These are phyloP conservation scores for Vitellaria paradoxa DNA, from an alignment of 179 eudicot species.

Conservation along the genomic window DNA sequence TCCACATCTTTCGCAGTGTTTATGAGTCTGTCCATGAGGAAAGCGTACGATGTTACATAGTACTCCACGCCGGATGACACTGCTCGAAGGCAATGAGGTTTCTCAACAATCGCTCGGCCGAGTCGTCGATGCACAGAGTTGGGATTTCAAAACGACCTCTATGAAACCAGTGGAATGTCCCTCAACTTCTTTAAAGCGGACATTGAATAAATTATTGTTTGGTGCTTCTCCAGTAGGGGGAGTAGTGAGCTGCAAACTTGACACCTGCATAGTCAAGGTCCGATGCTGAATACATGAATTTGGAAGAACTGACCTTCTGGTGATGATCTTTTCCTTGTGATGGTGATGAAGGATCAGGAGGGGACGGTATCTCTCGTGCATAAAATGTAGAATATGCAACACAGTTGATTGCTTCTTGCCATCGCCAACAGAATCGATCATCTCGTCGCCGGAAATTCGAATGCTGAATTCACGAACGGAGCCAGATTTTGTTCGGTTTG, in stretches of 20 bases:
- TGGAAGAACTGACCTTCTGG: no score
- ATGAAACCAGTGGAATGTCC: not conserved
- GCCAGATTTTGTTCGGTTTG: no score
- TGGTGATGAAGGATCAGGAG: no score
- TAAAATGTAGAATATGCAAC: not conserved
- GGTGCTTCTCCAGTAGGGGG: no score
- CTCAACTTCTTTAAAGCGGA: not conserved
- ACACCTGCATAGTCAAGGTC: not conserved
- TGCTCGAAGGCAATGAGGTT: constrained; percentile 15
- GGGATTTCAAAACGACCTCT: constrained; percentile 6
- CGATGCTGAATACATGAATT: not conserved
- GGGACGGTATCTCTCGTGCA: not conserved
- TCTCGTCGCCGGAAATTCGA: no score
- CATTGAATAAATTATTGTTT: not conserved
- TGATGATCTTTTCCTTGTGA: no score
- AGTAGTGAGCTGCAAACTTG: not conserved
- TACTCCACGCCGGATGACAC: not conserved
- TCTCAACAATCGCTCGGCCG: not conserved
- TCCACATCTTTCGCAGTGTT: not conserved
- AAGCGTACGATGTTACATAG: not conserved
- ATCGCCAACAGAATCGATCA: not conserved
- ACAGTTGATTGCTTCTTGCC: not conserved
- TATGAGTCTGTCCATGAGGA: not conserved
- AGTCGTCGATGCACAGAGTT: not conserved
- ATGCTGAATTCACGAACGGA: no score